Base-by-base conservation (phyloP, 164 flowering plant genomes). In the Cinnamomum chago region DNA sequence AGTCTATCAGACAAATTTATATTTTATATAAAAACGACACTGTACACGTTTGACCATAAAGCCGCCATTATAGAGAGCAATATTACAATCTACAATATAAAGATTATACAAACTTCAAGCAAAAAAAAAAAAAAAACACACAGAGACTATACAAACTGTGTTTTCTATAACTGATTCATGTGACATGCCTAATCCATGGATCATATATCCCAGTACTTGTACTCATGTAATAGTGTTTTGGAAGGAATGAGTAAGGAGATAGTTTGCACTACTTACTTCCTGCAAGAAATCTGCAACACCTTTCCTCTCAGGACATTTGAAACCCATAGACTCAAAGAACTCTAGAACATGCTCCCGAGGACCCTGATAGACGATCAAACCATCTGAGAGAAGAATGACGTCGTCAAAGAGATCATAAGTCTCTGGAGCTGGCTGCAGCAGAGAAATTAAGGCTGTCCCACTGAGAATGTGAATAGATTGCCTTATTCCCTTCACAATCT, bases 401-500 rank as follows among this genome's bases (percentile, higher is more conserved):
- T 55, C 60, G 7, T 55, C 86, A 12, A 83, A 83, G 72, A 81
- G 86, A 58, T 83, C 68, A 14, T 77, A 83, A n/a, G 84, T 83
- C 51, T 83, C 86, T 51, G 84, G 86, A n/a, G 84, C 84, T 25
- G 86, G 86, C 72, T 83, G 84, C 20, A 83, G 79, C 69, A 83
- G 84, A 18, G 84, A 77, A 50, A 83, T 79, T 5, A 86, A 62
- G 0, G 87, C 86, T 2, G 91, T 86, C 66, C 83, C 88, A 20
- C 76, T 62, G 28, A 85, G 82, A 68, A 85, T 84, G 68, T 86
- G 90, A 9, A 84, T 73, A 2, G 77, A 73, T 51, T 88, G 87
- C 70, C 78, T 81, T 18, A 88, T 58, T 2, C 85, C 83, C 70
- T 85, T 87, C 78, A 88, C 88, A 28, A 88, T 88, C 58, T 88